A percentile compares a stretch with the other conserved stretches of the same genome.
phyloP scores from a whole-genome alignment of 129 eudicot genomes.

The Flaveria trinervia region DNA sequence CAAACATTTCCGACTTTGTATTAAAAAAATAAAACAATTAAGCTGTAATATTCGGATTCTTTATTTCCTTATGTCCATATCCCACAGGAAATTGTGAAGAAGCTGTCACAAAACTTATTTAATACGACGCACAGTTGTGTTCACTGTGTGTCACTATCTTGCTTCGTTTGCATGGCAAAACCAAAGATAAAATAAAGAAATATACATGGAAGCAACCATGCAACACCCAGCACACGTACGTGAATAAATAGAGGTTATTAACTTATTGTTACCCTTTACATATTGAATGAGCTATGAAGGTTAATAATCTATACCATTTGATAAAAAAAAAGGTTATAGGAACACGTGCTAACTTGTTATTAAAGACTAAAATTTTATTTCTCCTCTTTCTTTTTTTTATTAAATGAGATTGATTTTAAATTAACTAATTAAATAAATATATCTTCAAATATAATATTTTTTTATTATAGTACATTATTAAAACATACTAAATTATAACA shows the following conservation, averaged over 20 bases:
- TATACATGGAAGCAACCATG: not conserved
- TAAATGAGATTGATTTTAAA: too few relatives aligned
- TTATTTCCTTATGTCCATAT: slow-evolving; percentile 21
- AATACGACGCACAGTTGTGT: slow-evolving; percentile 32
- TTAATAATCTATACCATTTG: too few relatives aligned
- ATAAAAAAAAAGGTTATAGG: too few relatives aligned
- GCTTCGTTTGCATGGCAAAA: slow-evolving; percentile 30
- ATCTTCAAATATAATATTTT: too few relatives aligned
- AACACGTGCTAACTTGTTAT: too few relatives aligned
- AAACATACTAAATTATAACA: too few relatives aligned
- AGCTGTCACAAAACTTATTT: slow-evolving; percentile 23
- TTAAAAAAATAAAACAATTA: not conserved
- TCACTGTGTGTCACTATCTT: slow-evolving; percentile 26
- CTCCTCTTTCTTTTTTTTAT: too few relatives aligned
- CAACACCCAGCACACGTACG: slow-evolving; percentile 15
- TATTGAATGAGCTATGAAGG: not conserved
- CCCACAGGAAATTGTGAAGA: slow-evolving; percentile 30
- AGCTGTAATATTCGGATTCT: slow-evolving; percentile 41
- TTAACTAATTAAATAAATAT: too few relatives aligned
- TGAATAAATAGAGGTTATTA: not conserved
- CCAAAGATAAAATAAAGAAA: slow-evolving; percentile 10
- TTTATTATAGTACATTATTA: too few relatives aligned
- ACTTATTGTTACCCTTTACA: not conserved
- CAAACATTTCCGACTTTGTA: slow-evolving; percentile 11
- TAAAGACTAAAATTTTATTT: too few relatives aligned